A percentile compares a stretch with the other conserved stretches of the same genome.
Conservation (phyloP, 2,329 filamentous ascomycete species). For the Ceratocystis alfenasii region DNA sequence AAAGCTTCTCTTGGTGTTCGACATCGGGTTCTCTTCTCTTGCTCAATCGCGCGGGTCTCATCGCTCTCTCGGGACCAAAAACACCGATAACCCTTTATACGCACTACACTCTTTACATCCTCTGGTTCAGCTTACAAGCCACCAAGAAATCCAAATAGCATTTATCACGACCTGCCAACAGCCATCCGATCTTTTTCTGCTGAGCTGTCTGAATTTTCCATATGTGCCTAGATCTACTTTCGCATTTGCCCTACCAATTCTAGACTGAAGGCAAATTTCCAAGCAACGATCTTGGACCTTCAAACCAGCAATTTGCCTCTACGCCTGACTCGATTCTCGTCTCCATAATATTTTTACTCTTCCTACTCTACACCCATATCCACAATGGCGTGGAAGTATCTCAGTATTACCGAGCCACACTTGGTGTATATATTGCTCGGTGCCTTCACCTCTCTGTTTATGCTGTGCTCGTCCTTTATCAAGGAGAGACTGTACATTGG, state of each 20-base stretch:
- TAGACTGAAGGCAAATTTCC: neutral
- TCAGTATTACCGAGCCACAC: slow-evolving; percentile 85
- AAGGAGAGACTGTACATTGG: slow-evolving; percentile 98
- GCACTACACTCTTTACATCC: neutral
- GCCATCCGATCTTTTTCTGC: neutral
- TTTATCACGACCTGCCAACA: neutral
- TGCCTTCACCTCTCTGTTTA: slow-evolving; percentile 94
- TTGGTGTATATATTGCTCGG: slow-evolving; percentile 97
- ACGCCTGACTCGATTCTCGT: neutral
- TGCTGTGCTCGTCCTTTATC: slow-evolving; percentile 95
- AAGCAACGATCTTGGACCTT: neutral
- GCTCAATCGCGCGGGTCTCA: neutral
- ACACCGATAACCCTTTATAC: too few relatives aligned
- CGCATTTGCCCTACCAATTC: neutral
- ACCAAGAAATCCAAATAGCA: neutral
- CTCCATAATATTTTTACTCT: neutral
- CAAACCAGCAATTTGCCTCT: neutral
- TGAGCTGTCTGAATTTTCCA: neutral
- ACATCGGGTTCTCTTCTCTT: neutral
- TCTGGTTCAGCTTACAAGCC: neutral
- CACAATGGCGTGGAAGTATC: slow-evolving; percentile 64
- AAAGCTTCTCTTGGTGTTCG: slow-evolving; percentile 3
- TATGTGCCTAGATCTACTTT: neutral
- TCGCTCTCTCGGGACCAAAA: neutral
- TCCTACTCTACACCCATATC: slow-evolving; percentile 2